Conservation (phyloP, 2,329 filamentous ascomycete species). For the Ophiostoma ips region DNA sequence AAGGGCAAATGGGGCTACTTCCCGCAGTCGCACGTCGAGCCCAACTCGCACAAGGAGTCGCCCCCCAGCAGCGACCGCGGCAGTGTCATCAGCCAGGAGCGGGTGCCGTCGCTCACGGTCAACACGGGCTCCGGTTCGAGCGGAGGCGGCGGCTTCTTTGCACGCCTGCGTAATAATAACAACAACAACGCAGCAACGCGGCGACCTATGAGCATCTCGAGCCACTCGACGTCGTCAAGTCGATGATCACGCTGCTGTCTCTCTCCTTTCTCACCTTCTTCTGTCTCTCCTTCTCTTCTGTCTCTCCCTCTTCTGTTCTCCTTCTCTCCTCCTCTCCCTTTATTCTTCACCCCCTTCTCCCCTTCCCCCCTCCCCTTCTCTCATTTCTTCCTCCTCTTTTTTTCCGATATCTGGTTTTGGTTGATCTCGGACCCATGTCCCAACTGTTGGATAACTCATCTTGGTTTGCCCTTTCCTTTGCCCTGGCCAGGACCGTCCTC, state of each 20-base stretch:
- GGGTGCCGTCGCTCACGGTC: constrained; percentile 8
- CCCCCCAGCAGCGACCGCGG: constrained; percentile 13
- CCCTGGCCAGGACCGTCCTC: too few species aligned
- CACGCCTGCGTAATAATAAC: constrained; percentile 9
- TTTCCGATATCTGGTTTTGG: too few species aligned
- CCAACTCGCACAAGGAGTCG: constrained; percentile 28
- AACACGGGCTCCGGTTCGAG: constrained; percentile 13
- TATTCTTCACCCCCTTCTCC: too few species aligned
- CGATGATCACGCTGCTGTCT: background rate
- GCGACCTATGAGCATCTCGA: constrained; percentile 11
- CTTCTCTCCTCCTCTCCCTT: too few species aligned
- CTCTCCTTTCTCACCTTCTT: background rate
- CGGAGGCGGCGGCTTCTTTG: constrained; percentile 8
- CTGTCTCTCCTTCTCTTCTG: background rate
- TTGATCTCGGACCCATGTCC: too few species aligned
- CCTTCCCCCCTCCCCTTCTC: too few species aligned
- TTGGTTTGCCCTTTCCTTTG: too few species aligned
- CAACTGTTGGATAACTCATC: too few species aligned
- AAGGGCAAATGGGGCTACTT: constrained; percentile 41
- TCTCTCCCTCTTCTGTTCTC: too few species aligned
- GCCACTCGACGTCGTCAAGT: constrained; percentile 11
- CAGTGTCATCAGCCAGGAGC: constrained; percentile 8
- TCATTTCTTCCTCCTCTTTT: too few species aligned
- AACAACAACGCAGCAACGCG: background rate
- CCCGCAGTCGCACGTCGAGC: constrained; percentile 34